Percentiles rank a stretch among this genome's conserved stretches.
Evolutionary conservation across 1,139 yeast species (phyloP).

Genomic region (Yamadazyma buinensis): DNA sequence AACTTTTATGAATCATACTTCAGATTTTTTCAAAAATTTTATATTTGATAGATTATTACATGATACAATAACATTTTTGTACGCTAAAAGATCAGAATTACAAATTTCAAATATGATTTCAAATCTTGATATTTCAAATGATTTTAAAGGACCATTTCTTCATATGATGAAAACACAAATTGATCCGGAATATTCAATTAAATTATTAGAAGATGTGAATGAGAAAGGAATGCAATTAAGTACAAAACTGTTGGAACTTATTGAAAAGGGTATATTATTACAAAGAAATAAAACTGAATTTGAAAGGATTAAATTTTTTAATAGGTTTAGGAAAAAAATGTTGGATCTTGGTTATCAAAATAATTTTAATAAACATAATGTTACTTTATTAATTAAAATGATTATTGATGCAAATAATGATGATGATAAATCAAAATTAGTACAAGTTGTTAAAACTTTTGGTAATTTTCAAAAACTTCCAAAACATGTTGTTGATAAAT

Average conservation of each 20-base stretch:
- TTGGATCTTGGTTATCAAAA: constrained; percentile 8
- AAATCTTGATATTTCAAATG: neutral
- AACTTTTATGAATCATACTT: neutral
- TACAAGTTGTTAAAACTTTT: constrained; percentile 4
- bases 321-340: constrained; percentile 7
- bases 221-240: constrained; percentile 8
- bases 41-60: constrained; percentile 5
- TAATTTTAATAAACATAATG: constrained; percentile 7
- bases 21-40: constrained; percentile 1
- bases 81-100: constrained; percentile 2
- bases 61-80: constrained; percentile 7
- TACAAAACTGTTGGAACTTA: constrained; percentile 5
- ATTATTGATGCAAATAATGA: constrained; percentile 3
- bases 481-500: constrained; percentile 5
- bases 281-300: neutral
- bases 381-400: constrained; percentile 7
- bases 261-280: constrained; percentile 11
- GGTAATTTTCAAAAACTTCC: constrained; percentile 8
- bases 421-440: neutral
- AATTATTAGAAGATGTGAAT: constrained; percentile 3
- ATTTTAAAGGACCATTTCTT: neutral
- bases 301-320: constrained; percentile 6
- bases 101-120: neutral
- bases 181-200: constrained; percentile 5
- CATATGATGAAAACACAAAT: constrained; percentile 2